Conservation (phyloP, 306 rosid genomes). For the Cucumis cinereus region DNA sequence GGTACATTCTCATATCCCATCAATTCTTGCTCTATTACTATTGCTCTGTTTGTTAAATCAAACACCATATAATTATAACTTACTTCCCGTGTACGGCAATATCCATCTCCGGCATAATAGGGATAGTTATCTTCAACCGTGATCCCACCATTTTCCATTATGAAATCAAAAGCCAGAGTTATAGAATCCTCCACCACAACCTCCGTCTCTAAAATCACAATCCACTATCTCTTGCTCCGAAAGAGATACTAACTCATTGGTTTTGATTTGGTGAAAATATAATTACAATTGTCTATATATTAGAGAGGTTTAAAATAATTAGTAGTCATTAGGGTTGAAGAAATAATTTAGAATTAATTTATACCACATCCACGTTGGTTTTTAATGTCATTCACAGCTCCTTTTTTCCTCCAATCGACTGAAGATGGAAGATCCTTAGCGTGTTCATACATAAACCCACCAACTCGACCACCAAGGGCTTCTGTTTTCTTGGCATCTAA, state of each 20-base stretch:
- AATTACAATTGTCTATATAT: too few relatives aligned
- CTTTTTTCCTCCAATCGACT: constrained; percentile 39
- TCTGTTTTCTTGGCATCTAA: background rate
- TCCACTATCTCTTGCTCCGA: constrained; percentile 38
- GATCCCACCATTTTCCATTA: constrained; percentile 17
- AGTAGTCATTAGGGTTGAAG: too few relatives aligned
- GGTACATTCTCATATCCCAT: constrained; percentile 38
- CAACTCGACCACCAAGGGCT: too few relatives aligned
- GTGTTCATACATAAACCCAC: constrained; percentile 12
- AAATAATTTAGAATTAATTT: too few relatives aligned
- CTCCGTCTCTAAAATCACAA: constrained; percentile 17
- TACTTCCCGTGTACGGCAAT: constrained; percentile 23
- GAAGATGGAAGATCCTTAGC: constrained; percentile 11
- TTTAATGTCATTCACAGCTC: constrained; percentile 26
- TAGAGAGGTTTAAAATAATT: too few relatives aligned
- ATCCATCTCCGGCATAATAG: constrained; percentile 12
- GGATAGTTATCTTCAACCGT: constrained; percentile 28
- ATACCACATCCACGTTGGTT: constrained; percentile 34
- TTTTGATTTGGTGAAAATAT: constrained; percentile 23
- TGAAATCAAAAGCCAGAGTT: constrained; percentile 23
- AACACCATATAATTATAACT: background rate
- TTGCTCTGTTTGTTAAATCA: constrained; percentile 4
- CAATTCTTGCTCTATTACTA: constrained; percentile 14
- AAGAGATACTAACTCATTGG: constrained; percentile 15
- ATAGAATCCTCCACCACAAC: constrained; percentile 38